These are phyloP conservation scores for Diutina neorugosa DNA, from an alignment of 1,139 yeast species.

Conservation along the genomic window DNA sequence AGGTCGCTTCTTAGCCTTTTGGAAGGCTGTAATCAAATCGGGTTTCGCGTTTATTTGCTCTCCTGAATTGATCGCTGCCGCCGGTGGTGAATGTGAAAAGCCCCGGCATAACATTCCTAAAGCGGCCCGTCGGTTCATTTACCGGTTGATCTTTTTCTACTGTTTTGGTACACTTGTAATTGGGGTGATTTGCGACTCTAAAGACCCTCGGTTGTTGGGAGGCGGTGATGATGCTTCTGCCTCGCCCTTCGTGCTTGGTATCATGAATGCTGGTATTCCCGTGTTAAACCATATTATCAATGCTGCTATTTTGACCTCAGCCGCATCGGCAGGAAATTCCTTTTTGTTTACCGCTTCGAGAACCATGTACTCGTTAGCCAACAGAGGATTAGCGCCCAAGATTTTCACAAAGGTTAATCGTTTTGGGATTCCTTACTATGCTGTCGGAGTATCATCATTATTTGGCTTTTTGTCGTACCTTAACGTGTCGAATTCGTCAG, in stretches of 20 bases:
- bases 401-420: slow-evolving; percentile 42
- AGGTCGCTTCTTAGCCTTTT: slow-evolving; percentile 41
- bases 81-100: slow-evolving; percentile 55
- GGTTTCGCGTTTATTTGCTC: slow-evolving; percentile 77
- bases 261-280: slow-evolving; percentile 14
- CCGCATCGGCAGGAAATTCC: slow-evolving; percentile 42
- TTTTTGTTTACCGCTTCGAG: slow-evolving; percentile 45
- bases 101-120: slow-evolving; percentile 50
- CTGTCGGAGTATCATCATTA: slow-evolving; percentile 42
- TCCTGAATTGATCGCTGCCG: slow-evolving; percentile 49
- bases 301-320: slow-evolving; percentile 39
- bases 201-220: slow-evolving; percentile 19
- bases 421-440: slow-evolving; percentile 44
- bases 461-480: slow-evolving; percentile 59
- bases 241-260: slow-evolving; percentile 4
- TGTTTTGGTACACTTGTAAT: slow-evolving; percentile 31
- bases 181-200: slow-evolving; percentile 35
- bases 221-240: slow-evolving; percentile 3
- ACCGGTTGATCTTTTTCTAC: slow-evolving; percentile 27
- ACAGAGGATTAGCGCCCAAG: slow-evolving; percentile 31
- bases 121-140: slow-evolving; percentile 68
- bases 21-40: slow-evolving; percentile 76
- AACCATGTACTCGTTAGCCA: slow-evolving; percentile 42
- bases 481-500: slow-evolving; percentile 42
- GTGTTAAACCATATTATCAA: slow-evolving; percentile 40